Evolutionary conservation across 345 rosid species (phyloP).

Genomic region (Viola odorata): DNA sequence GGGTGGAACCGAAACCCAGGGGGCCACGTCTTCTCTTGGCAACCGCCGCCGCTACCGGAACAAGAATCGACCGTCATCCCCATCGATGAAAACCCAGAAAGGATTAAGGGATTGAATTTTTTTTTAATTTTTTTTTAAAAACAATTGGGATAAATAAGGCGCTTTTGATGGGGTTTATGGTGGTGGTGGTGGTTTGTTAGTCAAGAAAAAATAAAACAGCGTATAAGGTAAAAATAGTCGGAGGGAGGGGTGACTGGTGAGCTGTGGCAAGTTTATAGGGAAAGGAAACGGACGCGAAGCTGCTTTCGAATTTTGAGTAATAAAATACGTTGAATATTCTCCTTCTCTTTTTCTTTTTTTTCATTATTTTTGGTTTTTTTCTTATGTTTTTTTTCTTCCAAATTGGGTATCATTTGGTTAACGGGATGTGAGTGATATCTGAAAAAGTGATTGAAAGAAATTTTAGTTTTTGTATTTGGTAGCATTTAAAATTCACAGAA

Average conservation of each 20-base stretch:
- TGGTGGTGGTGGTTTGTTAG: not conserved
- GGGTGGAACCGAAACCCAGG: constrained; percentile 97
- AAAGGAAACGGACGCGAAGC: not conserved
- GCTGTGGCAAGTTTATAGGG: not conserved
- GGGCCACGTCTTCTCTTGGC: constrained; percentile 47
- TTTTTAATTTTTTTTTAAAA: not conserved
- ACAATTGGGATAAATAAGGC: not conserved
- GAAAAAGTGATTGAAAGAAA: too few species aligned
- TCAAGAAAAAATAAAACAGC: not conserved
- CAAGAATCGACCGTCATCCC: constrained; percentile 19
- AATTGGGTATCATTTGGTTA: too few species aligned
- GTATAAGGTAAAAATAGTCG: not conserved
- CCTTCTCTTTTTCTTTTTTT: too few species aligned
- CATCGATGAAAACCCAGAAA: constrained; percentile 16
- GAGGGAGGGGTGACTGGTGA: not conserved
- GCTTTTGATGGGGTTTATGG: not conserved
- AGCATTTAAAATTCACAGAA: too few species aligned
- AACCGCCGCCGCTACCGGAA: constrained; percentile 8
- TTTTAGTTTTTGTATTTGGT: too few species aligned
- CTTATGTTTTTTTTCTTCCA: too few species aligned
- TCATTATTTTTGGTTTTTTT: too few species aligned
- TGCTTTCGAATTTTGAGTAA: not conserved
- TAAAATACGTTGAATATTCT: too few species aligned
- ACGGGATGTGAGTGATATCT: too few species aligned
- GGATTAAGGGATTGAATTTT: not conserved